Conservation (phyloP, 202 grass and related monocot genomes). For the Alloteropsis angusta region DNA sequence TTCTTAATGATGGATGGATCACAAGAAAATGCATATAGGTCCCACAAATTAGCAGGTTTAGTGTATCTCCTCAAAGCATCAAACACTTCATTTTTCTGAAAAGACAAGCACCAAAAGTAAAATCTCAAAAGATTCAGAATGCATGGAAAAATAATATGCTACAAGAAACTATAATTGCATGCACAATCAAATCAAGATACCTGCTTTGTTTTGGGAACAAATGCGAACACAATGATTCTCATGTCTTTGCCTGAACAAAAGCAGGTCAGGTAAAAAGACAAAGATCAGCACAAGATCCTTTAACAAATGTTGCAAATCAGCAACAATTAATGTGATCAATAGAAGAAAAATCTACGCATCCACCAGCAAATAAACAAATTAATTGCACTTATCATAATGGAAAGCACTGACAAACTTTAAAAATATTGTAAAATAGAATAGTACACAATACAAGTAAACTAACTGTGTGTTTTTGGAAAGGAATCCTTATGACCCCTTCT, state of each 20-base stretch:
- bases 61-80: constrained; percentile 63
- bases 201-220: constrained; percentile 84
- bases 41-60: constrained; percentile 67
- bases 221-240: constrained; percentile 71
- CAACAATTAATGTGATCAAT: neutral
- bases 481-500: too few species aligned
- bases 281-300: constrained; percentile 10
- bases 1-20: constrained; percentile 57
- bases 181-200: constrained; percentile 29
- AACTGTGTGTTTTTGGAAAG: neutral
- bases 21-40: constrained; percentile 80
- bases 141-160: neutral
- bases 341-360: neutral
- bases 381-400: neutral
- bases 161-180: neutral
- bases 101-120: constrained; percentile 29
- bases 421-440: neutral
- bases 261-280: constrained; percentile 24
- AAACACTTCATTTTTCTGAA: constrained; percentile 74
- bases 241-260: constrained; percentile 82
- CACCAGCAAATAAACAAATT: neutral
- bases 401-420: neutral
- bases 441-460: neutral
- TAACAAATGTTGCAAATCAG: neutral
- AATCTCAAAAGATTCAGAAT: constrained; percentile 22